Conservation (phyloP, 768 basidiomycete species). For the Flagelloscypha sp. region DNA sequence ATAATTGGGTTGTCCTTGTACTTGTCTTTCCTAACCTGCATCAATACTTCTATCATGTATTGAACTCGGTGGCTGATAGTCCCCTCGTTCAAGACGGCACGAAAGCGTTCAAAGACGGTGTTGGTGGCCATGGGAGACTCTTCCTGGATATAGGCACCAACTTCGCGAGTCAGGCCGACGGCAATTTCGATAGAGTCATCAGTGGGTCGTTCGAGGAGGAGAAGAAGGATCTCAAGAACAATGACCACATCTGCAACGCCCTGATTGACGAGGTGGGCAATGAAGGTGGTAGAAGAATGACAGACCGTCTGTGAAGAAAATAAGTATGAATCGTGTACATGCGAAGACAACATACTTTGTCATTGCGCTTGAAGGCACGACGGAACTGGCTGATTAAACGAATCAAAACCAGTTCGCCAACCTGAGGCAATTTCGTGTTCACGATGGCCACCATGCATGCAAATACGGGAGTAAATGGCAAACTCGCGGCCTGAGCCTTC, state of each 20-base stretch:
- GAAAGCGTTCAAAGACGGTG: constrained; percentile 93
- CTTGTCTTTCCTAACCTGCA: constrained; percentile 98
- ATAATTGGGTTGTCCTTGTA: constrained; percentile 98
- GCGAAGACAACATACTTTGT: constrained; percentile 62
- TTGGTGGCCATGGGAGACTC: constrained; percentile 92
- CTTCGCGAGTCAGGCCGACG: constrained; percentile 95
- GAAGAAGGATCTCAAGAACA: constrained; percentile 88
- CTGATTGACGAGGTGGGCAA: constrained; percentile 90
- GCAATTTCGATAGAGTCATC: constrained; percentile 99
- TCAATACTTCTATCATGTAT: constrained; percentile 99
- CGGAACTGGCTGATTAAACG: constrained; percentile 93
- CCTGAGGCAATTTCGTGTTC: constrained; percentile 95
- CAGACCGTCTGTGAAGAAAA: constrained; percentile 66
- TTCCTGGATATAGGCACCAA: constrained; percentile 89
- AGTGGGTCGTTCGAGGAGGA: constrained; percentile 92
- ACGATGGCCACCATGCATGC: constrained; percentile 89
- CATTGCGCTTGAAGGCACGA: constrained; percentile 90
- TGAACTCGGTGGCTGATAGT: constrained; percentile 93
- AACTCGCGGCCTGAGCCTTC: constrained; percentile 95
- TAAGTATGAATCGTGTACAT: constrained; percentile 1
- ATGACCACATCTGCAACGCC: constrained; percentile 89
- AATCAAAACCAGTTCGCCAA: constrained; percentile 85
- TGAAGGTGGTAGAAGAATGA: constrained; percentile 86
- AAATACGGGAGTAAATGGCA: constrained; percentile 97
- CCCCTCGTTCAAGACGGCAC: constrained; percentile 93